Evolutionary conservation across 441 rosid species (phyloP).

Genomic region (Euphorbia schlechtendalii): DNA sequence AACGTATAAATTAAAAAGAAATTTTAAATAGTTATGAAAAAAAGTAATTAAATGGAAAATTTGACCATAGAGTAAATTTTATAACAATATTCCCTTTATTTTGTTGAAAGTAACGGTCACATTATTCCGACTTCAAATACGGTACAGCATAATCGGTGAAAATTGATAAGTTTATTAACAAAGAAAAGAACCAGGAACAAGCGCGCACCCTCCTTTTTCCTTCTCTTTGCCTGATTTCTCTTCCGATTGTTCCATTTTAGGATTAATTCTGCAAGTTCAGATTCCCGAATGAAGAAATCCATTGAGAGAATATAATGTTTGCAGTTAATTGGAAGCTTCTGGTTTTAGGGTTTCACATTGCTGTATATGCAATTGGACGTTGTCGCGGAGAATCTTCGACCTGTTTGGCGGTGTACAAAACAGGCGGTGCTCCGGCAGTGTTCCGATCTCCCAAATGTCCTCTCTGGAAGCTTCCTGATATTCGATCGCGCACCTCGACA

Average conservation of each 20-base stretch:
- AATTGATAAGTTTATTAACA: too few relatives aligned
- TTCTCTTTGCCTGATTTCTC: too few relatives aligned
- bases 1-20: too few relatives aligned
- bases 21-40: too few relatives aligned
- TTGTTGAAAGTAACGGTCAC: too few relatives aligned
- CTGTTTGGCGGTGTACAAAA: slow-evolving; percentile 68
- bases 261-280: neutral
- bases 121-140: too few relatives aligned
- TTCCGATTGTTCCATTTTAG: neutral
- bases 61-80: too few relatives aligned
- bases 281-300: neutral
- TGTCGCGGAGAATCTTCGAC: slow-evolving; percentile 63
- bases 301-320: neutral
- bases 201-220: neutral
- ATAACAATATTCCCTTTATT: too few relatives aligned
- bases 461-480: slow-evolving; percentile 65
- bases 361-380: slow-evolving; percentile 9
- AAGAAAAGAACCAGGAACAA: too few relatives aligned
- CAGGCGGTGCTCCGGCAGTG: slow-evolving; percentile 95
- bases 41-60: too few relatives aligned
- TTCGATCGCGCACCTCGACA: slow-evolving; percentile 30
- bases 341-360: slow-evolving; percentile 21
- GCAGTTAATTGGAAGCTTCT: slow-evolving; percentile 7
- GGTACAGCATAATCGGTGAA: too few relatives aligned
- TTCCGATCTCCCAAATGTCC: slow-evolving; percentile 88